Evolutionary conservation across 371 early-diverging fungal genomes (phyloP), one percentile per base, ranked within the genome.

Genomic region (Mortierella sp.): DNA sequence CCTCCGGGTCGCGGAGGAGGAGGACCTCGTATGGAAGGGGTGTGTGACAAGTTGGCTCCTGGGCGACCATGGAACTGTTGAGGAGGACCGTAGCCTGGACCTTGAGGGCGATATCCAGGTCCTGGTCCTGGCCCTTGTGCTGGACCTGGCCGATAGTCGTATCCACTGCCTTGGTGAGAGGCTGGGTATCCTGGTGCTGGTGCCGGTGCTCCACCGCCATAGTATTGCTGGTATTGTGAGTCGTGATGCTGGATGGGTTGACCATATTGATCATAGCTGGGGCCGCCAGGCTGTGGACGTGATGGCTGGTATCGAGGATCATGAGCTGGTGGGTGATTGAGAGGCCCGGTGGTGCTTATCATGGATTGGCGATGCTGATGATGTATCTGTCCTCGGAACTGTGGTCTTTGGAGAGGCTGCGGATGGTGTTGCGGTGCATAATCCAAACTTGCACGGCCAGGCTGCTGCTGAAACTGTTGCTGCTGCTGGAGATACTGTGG

Each of bases 21-120:
- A 41, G 66, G 59, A 7, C 77, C 71, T 31, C 78, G 60, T 44
- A 76, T 67, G 1, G 77, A 76, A 2, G 70, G 77, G 10, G 69
- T 65, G 0, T 64, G 34, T 21, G 57, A 49, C 29, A 76, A 29
- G 49, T 69, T 63, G 14, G 70, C 78, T 4, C 71, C 72, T 31
- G 63, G 66, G 2, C 60, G 40, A 54, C 54, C 54, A 41, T 60
- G 48, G 24, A 39, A 51, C 7, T 60, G 60, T 28, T 49, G 57
- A 28, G 61, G 64, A 50, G 57, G 49, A 25, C 69, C 80, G 54
- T 62, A 65, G n/a, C 59, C 57, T 29, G 64, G 57, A 0, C 51
- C 43, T 19, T 37, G 43, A 43, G 25, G 46, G 21, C 58, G 52
- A 25, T 45, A 53, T n/a, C 39, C 53, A 17, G 40, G 57, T 19